A percentile compares a stretch with the other conserved stretches of the same genome.
These are phyloP conservation scores for Sugiyamaella valdiviana DNA, from an alignment of 805 yeast genomes.

Conservation along the genomic window DNA sequence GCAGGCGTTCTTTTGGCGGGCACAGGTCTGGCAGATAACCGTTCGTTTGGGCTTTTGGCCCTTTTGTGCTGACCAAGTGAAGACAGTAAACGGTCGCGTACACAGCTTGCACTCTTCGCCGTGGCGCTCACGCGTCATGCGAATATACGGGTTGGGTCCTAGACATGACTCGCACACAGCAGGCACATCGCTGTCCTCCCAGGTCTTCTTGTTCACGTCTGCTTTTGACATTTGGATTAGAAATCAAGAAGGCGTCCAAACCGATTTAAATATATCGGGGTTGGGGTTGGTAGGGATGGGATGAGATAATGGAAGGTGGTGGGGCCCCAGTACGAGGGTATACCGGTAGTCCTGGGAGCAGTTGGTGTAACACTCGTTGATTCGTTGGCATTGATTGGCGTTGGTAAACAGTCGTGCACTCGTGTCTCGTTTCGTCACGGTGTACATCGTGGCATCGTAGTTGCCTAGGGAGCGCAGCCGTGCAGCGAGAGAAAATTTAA, in stretches of 20 bases:
- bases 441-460: no score
- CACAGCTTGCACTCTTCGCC: slow-evolving; percentile 86
- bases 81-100: slow-evolving; percentile 76
- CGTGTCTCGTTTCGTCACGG: no score
- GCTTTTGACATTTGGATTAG: slow-evolving; percentile 20
- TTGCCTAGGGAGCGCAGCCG: no score
- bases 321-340: no score
- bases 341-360: no score
- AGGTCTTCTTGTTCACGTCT: slow-evolving; percentile 30
- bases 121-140: slow-evolving; percentile 59
- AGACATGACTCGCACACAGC: slow-evolving; percentile 69
- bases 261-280: not conserved
- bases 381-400: no score
- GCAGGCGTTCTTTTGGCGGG: slow-evolving; percentile 74
- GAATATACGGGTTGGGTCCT: slow-evolving; percentile 59
- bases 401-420: no score
- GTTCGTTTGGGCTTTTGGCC: slow-evolving; percentile 51
- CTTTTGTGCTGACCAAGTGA: slow-evolving; percentile 57
- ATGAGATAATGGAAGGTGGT: not conserved
- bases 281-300: not conserved
- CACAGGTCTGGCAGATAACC: slow-evolving; percentile 70
- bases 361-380: no score
- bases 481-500: not conserved
- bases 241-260: not conserved
- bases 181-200: slow-evolving; percentile 42